A percentile compares a stretch with the other conserved stretches of the same genome.
Evolutionary conservation across 148 eudicot genomes (phyloP).

Genomic region (Amaranthus cruentus): DNA sequence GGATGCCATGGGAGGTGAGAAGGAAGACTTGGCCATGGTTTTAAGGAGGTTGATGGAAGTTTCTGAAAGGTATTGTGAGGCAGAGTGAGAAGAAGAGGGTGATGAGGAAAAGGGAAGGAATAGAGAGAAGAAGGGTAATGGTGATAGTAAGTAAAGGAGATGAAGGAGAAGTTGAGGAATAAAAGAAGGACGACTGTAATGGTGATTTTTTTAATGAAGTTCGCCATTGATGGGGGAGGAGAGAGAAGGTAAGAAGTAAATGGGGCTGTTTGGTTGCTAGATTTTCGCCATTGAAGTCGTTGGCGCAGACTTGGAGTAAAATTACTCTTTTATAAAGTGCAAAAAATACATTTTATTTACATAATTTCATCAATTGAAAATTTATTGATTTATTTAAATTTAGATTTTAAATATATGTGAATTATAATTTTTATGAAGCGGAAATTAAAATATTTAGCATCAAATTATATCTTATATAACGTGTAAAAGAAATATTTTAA

Average conservation of each 20-base stretch:
- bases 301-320: no score
- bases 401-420: no score
- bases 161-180: constrained; percentile 55
- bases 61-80: background rate
- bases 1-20: constrained; percentile 78
- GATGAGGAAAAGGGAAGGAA: background rate
- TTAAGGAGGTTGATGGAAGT: constrained; percentile 15
- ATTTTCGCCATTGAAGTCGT: background rate
- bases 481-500: no score
- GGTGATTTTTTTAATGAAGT: constrained; percentile 28
- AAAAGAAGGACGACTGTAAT: constrained; percentile 40
- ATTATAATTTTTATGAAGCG: no score
- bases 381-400: no score
- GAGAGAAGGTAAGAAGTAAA: background rate
- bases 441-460: no score
- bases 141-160: constrained; percentile 50
- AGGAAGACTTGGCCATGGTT: constrained; percentile 82
- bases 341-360: no score
- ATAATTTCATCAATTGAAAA: no score
- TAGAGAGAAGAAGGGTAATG: constrained; percentile 24
- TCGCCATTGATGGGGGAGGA: constrained; percentile 17
- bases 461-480: no score
- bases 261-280: constrained; percentile 3
- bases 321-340: no score
- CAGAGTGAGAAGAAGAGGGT: constrained; percentile 36